phyloP scores from a whole-genome alignment of 768 basidiomycete genomes.

The Boletus pseudo-olivaceus region DNA sequence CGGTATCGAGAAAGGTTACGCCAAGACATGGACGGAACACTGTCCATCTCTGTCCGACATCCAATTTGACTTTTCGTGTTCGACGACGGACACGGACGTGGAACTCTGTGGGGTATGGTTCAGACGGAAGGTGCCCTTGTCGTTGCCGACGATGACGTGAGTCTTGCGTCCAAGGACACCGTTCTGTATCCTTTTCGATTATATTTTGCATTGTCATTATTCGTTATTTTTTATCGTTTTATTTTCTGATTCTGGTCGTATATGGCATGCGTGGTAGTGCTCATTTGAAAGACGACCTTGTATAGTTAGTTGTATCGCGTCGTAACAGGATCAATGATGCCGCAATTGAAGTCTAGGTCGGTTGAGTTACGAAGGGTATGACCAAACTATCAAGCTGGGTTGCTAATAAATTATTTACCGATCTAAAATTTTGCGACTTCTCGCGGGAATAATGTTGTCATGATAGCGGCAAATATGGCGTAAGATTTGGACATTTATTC shows the following conservation, averaged over 20 bases:
- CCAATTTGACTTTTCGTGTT: slow-evolving; percentile 30
- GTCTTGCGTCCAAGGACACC: not conserved
- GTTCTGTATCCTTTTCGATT: not conserved
- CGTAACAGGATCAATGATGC: not conserved
- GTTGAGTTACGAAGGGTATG: too few relatives aligned
- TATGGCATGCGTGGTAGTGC: not conserved
- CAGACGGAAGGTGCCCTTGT: slow-evolving; percentile 17
- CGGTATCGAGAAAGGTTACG: slow-evolving; percentile 24
- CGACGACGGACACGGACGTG: slow-evolving; percentile 23
- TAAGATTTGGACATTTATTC: too few relatives aligned
- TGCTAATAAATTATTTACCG: too few relatives aligned
- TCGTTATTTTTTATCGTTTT: not conserved
- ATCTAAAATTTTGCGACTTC: too few relatives aligned
- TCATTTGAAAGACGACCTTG: not conserved
- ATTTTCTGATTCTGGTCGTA: not conserved
- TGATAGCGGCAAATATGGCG: too few relatives aligned
- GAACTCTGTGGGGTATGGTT: slow-evolving; percentile 33
- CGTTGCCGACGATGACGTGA: not conserved
- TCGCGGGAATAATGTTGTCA: too few relatives aligned
- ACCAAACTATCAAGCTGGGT: too few relatives aligned
- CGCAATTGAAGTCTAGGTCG: not conserved
- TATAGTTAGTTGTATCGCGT: not conserved
- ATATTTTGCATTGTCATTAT: not conserved
- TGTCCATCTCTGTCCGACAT: slow-evolving; percentile 27
- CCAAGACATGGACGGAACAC: slow-evolving; percentile 27